Evolutionary conservation across 2,329 filamentous ascomycete genomes (phyloP).

Genomic region (Colletotrichum sp.): DNA sequence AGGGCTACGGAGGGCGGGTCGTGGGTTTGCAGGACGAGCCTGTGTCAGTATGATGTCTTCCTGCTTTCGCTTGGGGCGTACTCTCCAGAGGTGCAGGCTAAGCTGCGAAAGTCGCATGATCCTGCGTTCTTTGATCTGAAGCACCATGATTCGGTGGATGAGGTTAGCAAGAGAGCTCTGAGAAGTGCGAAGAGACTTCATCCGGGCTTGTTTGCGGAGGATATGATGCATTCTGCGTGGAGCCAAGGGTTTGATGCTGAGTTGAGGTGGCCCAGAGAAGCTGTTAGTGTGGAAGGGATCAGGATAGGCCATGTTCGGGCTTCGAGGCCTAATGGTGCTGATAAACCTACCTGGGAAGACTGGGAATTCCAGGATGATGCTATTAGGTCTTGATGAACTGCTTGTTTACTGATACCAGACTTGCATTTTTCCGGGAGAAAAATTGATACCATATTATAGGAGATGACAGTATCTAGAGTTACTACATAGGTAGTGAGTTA

Average conservation of each 20-base stretch:
- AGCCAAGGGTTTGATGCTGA: conserved; percentile 35
- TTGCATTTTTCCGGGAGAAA: no score
- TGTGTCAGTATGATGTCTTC: conserved; percentile 40
- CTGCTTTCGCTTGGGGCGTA: conserved; percentile 49
- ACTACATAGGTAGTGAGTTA: no score
- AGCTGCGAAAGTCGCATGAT: conserved; percentile 51
- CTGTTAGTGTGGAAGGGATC: conserved; percentile 41
- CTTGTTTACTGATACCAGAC: no score
- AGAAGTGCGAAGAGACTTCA: conserved; percentile 50
- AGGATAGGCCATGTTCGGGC: conserved; percentile 38
- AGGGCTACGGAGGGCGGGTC: conserved; percentile 35
- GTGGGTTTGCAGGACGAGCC: conserved; percentile 36
- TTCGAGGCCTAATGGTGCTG: conserved; percentile 51
- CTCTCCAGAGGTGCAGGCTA: conserved; percentile 47
- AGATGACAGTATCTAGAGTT: no score
- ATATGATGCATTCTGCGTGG: conserved; percentile 31
- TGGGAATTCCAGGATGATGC: conserved; percentile 45
- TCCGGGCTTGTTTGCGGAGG: conserved; percentile 31
- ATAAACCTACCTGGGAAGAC: conserved; percentile 56
- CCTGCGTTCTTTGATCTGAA: conserved; percentile 56
- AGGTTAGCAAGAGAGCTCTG: conserved; percentile 58
- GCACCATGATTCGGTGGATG: conserved; percentile 62
- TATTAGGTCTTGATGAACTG: no score
- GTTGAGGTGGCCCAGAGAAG: conserved; percentile 42
- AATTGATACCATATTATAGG: no score